Percentiles rank a stretch among this genome's conserved stretches.
Conservation (phyloP, 2,329 filamentous ascomycete genomes). For the Periglandula ipomoeae region DNA sequence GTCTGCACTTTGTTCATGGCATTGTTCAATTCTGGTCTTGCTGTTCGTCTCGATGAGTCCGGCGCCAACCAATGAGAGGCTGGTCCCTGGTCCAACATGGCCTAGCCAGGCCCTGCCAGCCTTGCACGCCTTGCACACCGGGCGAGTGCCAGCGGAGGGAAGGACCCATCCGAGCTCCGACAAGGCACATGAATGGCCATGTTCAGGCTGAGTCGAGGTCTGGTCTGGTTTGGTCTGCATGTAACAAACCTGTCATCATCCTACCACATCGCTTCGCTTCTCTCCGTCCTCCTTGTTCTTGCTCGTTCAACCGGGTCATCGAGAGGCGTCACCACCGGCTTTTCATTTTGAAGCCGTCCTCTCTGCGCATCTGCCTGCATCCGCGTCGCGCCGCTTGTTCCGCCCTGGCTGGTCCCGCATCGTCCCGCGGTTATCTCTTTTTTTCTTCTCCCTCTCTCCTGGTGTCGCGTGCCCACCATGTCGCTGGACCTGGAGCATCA, state of each 20-base stretch:
- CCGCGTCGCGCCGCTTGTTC: slow-evolving; percentile 3
- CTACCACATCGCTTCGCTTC: neutral
- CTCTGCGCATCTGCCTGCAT: neutral
- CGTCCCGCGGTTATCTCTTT: slow-evolving; percentile 1
- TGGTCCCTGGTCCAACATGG: no score
- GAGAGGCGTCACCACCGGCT: neutral
- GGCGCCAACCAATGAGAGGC: no score
- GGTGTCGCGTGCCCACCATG: slow-evolving; percentile 31
- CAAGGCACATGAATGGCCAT: neutral
- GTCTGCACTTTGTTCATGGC: no score
- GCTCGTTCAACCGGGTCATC: neutral
- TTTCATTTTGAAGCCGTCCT: neutral
- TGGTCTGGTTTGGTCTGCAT: no score
- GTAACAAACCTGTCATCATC: slow-evolving; percentile 5
- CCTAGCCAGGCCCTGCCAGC: neutral
- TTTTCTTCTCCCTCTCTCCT: neutral
- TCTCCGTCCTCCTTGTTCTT: slow-evolving; percentile 3
- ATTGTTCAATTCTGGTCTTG: no score
- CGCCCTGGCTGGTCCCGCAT: neutral
- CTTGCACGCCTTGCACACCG: no score
- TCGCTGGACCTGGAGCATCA: slow-evolving; percentile 74
- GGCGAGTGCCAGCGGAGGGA: neutral
- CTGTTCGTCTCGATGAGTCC: no score
- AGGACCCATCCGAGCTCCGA: neutral
- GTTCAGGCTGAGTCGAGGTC: neutral